These are phyloP conservation scores for Xylaria sp. DNA, from an alignment of 2,329 filamentous ascomycete genomes.

Conservation along the genomic window DNA sequence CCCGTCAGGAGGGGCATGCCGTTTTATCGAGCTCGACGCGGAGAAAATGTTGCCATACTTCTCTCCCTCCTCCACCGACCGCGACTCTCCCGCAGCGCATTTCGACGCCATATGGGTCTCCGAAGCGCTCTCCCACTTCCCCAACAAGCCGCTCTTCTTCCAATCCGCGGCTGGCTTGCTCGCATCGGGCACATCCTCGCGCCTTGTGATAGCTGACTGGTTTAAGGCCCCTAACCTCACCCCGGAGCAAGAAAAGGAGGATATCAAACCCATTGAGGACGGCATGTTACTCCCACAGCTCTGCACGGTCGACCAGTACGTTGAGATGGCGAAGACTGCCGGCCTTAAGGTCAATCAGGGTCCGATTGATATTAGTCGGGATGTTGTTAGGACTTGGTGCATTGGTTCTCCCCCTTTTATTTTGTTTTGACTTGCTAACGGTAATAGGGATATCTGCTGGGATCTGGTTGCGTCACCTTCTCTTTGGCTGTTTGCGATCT, in stretches of 20 bases:
- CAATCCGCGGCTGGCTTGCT: slow-evolving; percentile 46
- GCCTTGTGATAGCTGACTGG: slow-evolving; percentile 55
- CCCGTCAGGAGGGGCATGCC: slow-evolving; percentile 34
- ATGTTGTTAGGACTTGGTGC: slow-evolving; percentile 57
- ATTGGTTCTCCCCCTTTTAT: slow-evolving; percentile 17
- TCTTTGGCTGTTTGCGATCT: slow-evolving; percentile 56
- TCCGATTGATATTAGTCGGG: slow-evolving; percentile 52
- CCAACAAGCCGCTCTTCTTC: slow-evolving; percentile 55
- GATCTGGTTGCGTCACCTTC: slow-evolving; percentile 53
- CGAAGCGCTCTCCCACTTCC: slow-evolving; percentile 56
- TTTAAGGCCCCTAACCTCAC: slow-evolving; percentile 49
- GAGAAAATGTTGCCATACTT: slow-evolving; percentile 56
- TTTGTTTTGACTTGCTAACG: background rate
- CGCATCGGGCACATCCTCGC: slow-evolving; percentile 44
- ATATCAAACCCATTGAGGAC: slow-evolving; percentile 57
- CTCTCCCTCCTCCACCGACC: slow-evolving; percentile 17
- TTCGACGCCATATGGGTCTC: slow-evolving; percentile 59
- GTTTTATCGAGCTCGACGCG: slow-evolving; percentile 55
- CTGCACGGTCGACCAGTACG: slow-evolving; percentile 49
- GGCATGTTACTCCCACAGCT: slow-evolving; percentile 57
- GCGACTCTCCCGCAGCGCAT: slow-evolving; percentile 17
- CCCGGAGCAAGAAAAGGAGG: slow-evolving; percentile 37
- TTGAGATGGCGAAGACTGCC: slow-evolving; percentile 43
- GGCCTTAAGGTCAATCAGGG: slow-evolving; percentile 41
- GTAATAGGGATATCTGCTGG: slow-evolving; percentile 56